Base-by-base conservation (phyloP, 768 basidiomycete genomes). In the Russula foetens region DNA sequence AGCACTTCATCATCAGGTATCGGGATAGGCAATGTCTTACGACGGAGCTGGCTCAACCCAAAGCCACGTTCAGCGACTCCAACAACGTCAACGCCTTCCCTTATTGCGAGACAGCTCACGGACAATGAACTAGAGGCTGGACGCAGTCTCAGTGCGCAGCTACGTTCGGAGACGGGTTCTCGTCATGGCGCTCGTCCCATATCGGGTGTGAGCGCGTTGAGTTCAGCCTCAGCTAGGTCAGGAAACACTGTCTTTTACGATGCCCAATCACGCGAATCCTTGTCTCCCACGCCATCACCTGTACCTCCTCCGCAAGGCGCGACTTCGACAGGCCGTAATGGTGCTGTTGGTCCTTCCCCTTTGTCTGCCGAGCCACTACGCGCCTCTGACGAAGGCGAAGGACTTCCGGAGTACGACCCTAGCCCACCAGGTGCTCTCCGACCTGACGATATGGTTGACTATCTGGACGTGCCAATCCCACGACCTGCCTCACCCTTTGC, bases 231-330 rank as follows among this genome's bases (percentile, higher is more conserved):
- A 26, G 62, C 47, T 5, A 63, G 58, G 15, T 82, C 81, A 1
- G 84, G 80, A 4, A 77, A 73, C 31, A 86, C 84, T 0, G 66
- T 84, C 3, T 88, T 83, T 64, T 82, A 83, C 62, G 86, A 88
- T 66, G 86, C 86, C 0, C 59, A 70, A 4, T 84, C 84, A 0
- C 71, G 72, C 11, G 71, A 76, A 12, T 71, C 65, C 2, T 81
- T 82, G 2, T 78, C 81, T 23, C 71, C 63, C 70, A 77, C 76
- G 8, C 76, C 77, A 9, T 66, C 73, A 7, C 66, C 73, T 7
- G 69, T 79, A 49, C 75, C 76, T 9, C 79, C 38, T 63, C 59
- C 49, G 39, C 63, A 31, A n/a, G 55, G 50, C 50, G 59, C 44
- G 28, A 48, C 56, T n/a, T 59, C 44, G 3, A 56, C 46, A 3